Evolutionary conservation across 352 stramenopile genomes (phyloP), one percentile per base, ranked within the genome.

Genomic region (Phytopythium chamaehyphon): DNA sequence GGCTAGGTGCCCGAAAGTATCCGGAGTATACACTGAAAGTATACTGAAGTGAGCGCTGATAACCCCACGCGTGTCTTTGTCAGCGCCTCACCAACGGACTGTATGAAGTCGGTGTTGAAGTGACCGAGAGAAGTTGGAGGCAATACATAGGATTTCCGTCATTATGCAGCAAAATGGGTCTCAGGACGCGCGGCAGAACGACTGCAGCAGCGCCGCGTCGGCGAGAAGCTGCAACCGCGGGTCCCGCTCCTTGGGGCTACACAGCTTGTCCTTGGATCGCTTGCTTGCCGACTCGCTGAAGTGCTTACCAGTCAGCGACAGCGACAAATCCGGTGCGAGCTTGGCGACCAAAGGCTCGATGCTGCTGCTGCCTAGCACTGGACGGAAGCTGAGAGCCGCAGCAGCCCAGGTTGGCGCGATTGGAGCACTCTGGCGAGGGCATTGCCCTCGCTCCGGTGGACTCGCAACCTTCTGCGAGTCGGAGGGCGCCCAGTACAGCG

Each of bases 181-280:
- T 54, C 51, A 63, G 62, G 64, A 71, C 9, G 52, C 51, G 33
- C 71, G 59, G 22, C 75, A 81, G 37, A 90, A 76, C 5, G 73
- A 87, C 45, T 90, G 76, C 45, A 88, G 59, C 23, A 90, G 59
- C 9, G 80, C 80, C 2, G 80, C 80, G 40, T 90, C 82, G 2
- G 80, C 80, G 21, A 90, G 61, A n/a, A 90, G 69, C 54, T 90
- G 75, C 19, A 92, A 61, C 3, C 67, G 73, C 14, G 76, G 76
- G 36, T 83, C 72, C 4, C 56, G 54, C 23, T 76, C 57, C 19
- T 51, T 53, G 55, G 38, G 47, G 36, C 24, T 53, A 45, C 45
- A 47, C 55, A 44, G 36, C 16, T 19, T 52, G 39, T 28, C 57
- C 33, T 7, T 18, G 18, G 3, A 48, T 47, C 15, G 45, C 49